Conservation (phyloP, 176 grass and related monocot species). For the Oryza coarctata region DNA sequence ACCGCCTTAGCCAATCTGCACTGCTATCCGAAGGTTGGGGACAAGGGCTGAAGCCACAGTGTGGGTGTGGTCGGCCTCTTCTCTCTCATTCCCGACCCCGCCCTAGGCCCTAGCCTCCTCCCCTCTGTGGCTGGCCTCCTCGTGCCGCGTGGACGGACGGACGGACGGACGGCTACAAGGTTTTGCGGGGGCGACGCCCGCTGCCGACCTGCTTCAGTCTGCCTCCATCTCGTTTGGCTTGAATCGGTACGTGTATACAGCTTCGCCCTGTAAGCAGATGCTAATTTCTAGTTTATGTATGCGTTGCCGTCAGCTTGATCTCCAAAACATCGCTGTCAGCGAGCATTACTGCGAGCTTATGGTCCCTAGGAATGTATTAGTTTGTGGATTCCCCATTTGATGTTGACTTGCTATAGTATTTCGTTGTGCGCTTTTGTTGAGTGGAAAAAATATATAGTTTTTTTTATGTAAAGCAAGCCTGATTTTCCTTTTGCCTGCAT, state of each 20-base stretch:
- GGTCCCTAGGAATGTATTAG: constrained; percentile 7
- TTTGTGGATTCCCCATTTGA: not conserved
- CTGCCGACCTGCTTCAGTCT: not conserved
- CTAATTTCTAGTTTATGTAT: not conserved
- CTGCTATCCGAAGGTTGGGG: not conserved
- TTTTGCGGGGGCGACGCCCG: not conserved
- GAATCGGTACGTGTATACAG: not conserved
- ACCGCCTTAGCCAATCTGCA: not conserved
- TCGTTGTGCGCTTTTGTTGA: not conserved
- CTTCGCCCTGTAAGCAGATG: not conserved
- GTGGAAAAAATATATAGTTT: not conserved
- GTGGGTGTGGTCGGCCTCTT: no score
- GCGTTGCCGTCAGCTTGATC: constrained; percentile 24
- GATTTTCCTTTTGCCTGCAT: not conserved
- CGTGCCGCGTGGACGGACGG: not conserved
- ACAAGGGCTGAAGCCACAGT: not conserved
- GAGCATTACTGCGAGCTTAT: not conserved
- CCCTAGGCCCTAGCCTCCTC: no score
- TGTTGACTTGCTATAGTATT: not conserved
- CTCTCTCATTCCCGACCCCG: no score
- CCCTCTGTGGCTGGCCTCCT: not conserved
- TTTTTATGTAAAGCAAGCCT: not conserved
- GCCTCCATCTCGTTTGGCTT: not conserved
- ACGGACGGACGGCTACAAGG: no score
- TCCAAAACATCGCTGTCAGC: not conserved